These are phyloP conservation scores for Zygosaccharomyces pseudobailii DNA, from an alignment of 1,139 yeast genomes.

Conservation along the genomic window DNA sequence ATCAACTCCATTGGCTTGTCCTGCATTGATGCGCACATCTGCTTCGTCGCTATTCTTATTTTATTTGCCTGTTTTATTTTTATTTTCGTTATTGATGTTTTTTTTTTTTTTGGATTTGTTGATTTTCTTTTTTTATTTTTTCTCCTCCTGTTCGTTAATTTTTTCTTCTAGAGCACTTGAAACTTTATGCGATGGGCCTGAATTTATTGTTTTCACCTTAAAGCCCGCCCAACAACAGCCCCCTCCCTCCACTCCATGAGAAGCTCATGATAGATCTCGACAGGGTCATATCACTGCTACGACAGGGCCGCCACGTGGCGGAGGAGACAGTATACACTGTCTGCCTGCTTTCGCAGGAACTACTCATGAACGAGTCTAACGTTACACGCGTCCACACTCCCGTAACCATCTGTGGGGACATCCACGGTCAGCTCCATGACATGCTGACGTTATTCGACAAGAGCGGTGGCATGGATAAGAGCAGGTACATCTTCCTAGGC, in stretches of 20 bases:
- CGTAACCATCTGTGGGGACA: conserved; percentile 97
- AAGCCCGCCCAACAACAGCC: background rate
- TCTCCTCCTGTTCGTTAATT: too few species aligned
- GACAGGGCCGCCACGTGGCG: conserved; percentile 75
- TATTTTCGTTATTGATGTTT: too few species aligned
- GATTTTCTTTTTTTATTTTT: too few species aligned
- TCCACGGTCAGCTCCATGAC: conserved; percentile 96
- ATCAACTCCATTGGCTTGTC: conserved; percentile 10
- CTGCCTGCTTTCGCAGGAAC: conserved; percentile 88
- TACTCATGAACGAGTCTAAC: conserved; percentile 84
- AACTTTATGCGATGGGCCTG: background rate
- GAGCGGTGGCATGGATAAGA: conserved; percentile 82
- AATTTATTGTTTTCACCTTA: background rate
- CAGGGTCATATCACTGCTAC: conserved; percentile 51
- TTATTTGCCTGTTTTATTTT: background rate
- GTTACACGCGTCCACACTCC: conserved; percentile 95
- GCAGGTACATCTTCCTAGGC: conserved; percentile 38
- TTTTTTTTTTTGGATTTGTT: too few species aligned
- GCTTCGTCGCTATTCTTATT: background rate
- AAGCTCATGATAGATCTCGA: conserved; percentile 26
- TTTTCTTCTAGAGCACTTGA: background rate
- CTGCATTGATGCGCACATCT: background rate
- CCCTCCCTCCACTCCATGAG: conserved; percentile 1
- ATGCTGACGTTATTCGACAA: conserved; percentile 77
- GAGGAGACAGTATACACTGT: conserved; percentile 78